Evolutionary conservation across 2,329 filamentous ascomycete genomes (phyloP).

Genomic region (Dissoconium aciculare): DNA sequence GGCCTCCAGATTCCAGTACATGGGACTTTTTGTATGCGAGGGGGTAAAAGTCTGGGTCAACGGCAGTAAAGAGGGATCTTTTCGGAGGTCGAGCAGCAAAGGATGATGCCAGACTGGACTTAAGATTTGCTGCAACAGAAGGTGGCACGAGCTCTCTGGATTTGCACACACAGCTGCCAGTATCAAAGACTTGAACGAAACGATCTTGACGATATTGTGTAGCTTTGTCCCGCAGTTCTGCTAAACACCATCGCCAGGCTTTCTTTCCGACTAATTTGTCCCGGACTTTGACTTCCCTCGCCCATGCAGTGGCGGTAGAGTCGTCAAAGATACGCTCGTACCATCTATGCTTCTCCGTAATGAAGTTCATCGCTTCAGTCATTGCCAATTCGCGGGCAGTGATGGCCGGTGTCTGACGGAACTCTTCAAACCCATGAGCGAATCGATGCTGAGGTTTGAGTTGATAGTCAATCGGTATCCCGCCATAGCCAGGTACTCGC

Average conservation of each 20-base stretch:
- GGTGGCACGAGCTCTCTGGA: slow-evolving; percentile 34
- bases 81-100: slow-evolving; percentile 27
- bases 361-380: not conserved
- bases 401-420: not conserved
- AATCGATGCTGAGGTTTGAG: not conserved
- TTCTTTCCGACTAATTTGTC: slow-evolving; percentile 5
- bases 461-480: not conserved
- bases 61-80: slow-evolving; percentile 23
- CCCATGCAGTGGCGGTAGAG: not conserved
- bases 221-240: slow-evolving; percentile 38
- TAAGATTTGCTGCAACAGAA: slow-evolving; percentile 18
- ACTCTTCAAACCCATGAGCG: not conserved
- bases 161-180: slow-evolving; percentile 32
- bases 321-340: not conserved
- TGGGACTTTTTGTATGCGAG: slow-evolving; percentile 13
- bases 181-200: slow-evolving; percentile 29
- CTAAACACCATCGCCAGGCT: slow-evolving; percentile 20
- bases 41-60: slow-evolving; percentile 11
- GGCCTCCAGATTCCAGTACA: slow-evolving; percentile 7
- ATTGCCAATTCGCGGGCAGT: not conserved
- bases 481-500: not conserved
- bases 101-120: slow-evolving; percentile 19
- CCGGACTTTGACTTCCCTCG: not conserved
- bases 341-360: not conserved
- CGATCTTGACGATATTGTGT: slow-evolving; percentile 2